Percentiles rank a stretch among this genome's conserved stretches.
Conservation (phyloP, 495 filamentous ascomycete species). For the Tuber aestivum region DNA sequence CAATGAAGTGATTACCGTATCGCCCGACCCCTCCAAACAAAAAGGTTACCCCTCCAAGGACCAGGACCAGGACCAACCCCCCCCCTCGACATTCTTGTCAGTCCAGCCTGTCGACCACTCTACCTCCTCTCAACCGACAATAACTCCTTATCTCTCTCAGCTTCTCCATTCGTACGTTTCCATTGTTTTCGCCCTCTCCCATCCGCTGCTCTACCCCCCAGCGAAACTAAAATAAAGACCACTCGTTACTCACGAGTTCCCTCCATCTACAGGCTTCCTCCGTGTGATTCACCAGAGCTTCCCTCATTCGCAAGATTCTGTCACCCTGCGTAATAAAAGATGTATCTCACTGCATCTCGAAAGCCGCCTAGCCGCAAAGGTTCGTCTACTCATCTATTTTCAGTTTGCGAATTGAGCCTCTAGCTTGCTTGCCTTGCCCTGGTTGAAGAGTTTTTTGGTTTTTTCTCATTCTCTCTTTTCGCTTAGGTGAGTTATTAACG, state of each 20-base stretch:
- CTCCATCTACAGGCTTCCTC: neutral
- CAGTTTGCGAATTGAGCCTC: neutral
- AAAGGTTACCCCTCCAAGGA: conserved; percentile 35
- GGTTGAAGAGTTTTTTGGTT: neutral
- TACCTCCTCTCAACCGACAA: conserved; percentile 3
- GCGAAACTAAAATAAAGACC: neutral
- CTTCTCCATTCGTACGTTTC: conserved; percentile 8
- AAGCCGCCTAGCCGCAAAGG: conserved; percentile 42
- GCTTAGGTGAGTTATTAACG: conserved; percentile 13
- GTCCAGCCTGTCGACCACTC: conserved; percentile 3
- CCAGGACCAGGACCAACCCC: conserved; percentile 28
- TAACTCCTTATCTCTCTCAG: conserved; percentile 15
- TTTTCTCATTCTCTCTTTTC: neutral
- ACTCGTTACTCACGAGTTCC: neutral
- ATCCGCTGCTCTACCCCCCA: conserved; percentile 17
- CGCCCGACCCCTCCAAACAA: conserved; percentile 30
- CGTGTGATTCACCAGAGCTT: neutral
- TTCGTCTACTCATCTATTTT: conserved; percentile 20
- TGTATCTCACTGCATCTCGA: conserved; percentile 37
- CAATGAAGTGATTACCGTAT: conserved; percentile 29
- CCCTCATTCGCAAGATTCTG: conserved; percentile 14
- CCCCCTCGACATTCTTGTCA: conserved; percentile 30
- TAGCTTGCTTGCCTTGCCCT: neutral
- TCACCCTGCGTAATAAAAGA: conserved; percentile 23
- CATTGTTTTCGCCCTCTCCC: conserved; percentile 27